Evolutionary conservation across 345 rosid genomes (phyloP), one percentile per base, ranked within the genome.

Genomic region (Gossypium thurberi): DNA sequence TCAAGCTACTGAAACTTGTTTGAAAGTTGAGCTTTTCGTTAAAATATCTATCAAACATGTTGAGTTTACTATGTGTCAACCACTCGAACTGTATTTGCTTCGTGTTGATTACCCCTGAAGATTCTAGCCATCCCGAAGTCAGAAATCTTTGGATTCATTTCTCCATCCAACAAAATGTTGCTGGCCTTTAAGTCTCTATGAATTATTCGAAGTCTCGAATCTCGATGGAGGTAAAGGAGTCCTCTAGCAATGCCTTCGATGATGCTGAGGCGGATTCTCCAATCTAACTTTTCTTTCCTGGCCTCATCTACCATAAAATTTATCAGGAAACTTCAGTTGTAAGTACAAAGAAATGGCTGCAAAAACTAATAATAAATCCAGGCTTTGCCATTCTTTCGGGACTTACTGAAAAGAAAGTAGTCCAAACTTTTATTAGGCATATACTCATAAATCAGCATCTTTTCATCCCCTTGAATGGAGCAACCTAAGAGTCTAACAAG

Each of bases 201-300:
- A 65, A 90, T 87, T 53, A 90, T 90, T 77, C 90, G 76, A 65
- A 88, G 81, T 71, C 93, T 85, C 60, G 93, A 90, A 65, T 88
- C 93, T 44, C 89, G 74, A 28, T 90, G 96, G 17, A 90, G 90
- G 76, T 90, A 87, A 26, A 90, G 86, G 23, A 90, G 85, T 20
- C 96, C 93, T 72, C 93, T 81, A 2, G 96, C 96, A 43, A 90
- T 81, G 69, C 96, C 93, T 76, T 85, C 87, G n/a, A 90, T 86
- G 17, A 90, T 88, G 15, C 61, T 46, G 72, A 85, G 81, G 21
- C 96, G 83, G 28, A 69, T 79, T 65, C 70, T 78, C 93, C 96
- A 85, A 67, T 88, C 85, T 72, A 90, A 74, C 46, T 56, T 59
- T 0, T 69, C 78, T 79, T 79, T 82, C 80, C 69, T 85, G 1